Conservation (phyloP, 192 early-diverging fungal genomes). For the Rhizophagus clarus region DNA sequence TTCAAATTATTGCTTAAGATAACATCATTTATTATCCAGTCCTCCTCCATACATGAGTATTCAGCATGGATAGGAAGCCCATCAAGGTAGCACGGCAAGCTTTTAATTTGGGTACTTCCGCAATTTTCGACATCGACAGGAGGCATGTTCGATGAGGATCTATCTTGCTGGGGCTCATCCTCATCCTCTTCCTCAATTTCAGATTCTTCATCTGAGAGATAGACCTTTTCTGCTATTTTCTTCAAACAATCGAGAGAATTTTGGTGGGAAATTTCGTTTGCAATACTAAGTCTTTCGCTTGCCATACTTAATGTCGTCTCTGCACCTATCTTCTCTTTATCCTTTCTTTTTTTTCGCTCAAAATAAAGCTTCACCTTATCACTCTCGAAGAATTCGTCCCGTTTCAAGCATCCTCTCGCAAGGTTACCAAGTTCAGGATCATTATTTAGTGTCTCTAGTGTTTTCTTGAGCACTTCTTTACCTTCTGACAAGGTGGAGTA, state of each 20-base stretch:
- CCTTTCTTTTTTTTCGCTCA: conserved; percentile 10
- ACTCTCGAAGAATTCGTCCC: conserved; percentile 4
- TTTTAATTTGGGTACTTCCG: not conserved
- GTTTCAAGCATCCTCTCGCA: not conserved
- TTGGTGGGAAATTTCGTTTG: conserved; percentile 3
- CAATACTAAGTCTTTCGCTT: not conserved
- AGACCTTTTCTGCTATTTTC: not conserved
- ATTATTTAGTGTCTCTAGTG: conserved; percentile 1
- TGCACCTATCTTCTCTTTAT: not conserved
- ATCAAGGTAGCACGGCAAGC: conserved; percentile 13
- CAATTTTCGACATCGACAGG: not conserved
- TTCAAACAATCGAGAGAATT: not conserved
- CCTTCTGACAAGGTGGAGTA: conserved; percentile 10
- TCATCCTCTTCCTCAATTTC: not conserved
- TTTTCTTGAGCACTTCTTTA: conserved; percentile 13
- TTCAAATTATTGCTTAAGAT: conserved; percentile 12
- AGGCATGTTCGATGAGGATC: not conserved
- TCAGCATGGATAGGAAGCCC: conserved; percentile 8
- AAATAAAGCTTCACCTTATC: conserved; percentile 15
- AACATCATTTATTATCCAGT: conserved; percentile 3
- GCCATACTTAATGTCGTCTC: conserved; percentile 29
- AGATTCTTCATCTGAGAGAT: not conserved
- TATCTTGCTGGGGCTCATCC: not conserved
- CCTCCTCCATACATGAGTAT: conserved; percentile 14
- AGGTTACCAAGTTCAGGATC: not conserved